These are phyloP conservation scores for Tolypocladium cylindrosporum DNA, from an alignment of 2,329 filamentous ascomycete species.

Conservation along the genomic window DNA sequence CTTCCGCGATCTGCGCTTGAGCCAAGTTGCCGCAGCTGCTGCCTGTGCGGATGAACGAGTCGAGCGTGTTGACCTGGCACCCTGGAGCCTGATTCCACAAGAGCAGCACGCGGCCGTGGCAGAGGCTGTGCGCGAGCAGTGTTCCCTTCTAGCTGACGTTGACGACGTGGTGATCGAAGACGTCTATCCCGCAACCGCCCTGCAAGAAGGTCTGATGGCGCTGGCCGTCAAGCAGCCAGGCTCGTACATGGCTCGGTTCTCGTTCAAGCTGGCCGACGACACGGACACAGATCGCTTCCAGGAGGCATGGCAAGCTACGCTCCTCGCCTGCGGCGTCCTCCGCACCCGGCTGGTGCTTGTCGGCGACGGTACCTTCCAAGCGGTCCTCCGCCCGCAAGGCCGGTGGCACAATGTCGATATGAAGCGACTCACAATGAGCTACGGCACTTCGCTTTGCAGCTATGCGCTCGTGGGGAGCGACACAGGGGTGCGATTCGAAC, in stretches of 20 bases:
- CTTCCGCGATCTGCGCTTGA: background rate
- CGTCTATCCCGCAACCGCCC: conserved; percentile 27
- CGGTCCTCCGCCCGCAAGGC: too few species aligned
- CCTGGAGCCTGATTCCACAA: background rate
- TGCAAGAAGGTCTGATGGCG: conserved; percentile 30
- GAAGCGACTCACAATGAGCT: background rate
- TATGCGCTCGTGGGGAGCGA: background rate
- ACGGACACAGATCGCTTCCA: conserved; percentile 14
- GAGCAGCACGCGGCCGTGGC: too few species aligned
- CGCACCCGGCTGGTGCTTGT: conserved; percentile 4
- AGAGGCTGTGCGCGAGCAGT: background rate
- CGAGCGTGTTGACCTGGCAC: background rate
- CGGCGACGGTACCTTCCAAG: background rate
- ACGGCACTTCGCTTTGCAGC: background rate
- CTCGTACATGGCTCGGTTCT: conserved; percentile 24
- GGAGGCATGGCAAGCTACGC: conserved; percentile 14
- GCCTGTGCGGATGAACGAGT: background rate
- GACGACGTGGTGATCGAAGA: conserved; percentile 12
- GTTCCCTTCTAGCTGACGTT: background rate
- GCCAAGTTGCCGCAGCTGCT: background rate
- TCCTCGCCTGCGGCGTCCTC: conserved; percentile 1
- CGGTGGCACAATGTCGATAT: background rate
- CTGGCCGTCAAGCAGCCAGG: conserved; percentile 20
- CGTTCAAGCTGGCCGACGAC: conserved; percentile 10
- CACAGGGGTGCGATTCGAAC: background rate